Conservation (phyloP, 2,329 filamentous ascomycete species). For the Alternaria sp. region DNA sequence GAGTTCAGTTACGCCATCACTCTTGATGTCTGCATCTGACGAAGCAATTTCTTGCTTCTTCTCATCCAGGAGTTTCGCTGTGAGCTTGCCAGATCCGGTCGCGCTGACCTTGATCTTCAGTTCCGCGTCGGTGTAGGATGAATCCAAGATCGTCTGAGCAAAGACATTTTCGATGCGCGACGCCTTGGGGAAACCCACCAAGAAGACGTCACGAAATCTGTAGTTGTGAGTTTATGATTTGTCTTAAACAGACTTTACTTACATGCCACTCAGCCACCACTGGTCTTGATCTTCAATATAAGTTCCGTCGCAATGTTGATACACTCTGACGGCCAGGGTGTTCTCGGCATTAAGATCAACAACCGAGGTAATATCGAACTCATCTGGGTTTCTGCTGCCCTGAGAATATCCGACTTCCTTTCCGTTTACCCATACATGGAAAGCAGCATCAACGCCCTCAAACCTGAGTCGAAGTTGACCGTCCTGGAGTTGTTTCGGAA, state of each 20-base stretch:
- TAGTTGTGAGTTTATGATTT: conserved; percentile 34
- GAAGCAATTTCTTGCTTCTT: conserved; percentile 38
- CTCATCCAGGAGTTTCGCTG: conserved; percentile 58
- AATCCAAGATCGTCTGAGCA: conserved; percentile 64
- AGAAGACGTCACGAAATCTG: conserved; percentile 73
- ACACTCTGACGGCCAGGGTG: conserved; percentile 69
- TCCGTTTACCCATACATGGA: conserved; percentile 75
- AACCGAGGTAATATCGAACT: conserved; percentile 71
- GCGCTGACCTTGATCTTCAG: conserved; percentile 59
- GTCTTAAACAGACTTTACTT: conserved; percentile 10
- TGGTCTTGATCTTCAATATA: conserved; percentile 77
- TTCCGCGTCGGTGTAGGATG: conserved; percentile 60
- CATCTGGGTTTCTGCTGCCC: conserved; percentile 72
- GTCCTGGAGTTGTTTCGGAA: conserved; percentile 61
- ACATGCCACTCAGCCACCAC: conserved; percentile 70
- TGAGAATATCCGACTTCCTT: conserved; percentile 72
- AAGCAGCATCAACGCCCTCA: conserved; percentile 76
- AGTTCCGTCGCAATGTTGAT: conserved; percentile 74
- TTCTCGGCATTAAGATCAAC: conserved; percentile 62
- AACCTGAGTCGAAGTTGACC: conserved; percentile 71
- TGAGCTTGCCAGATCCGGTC: conserved; percentile 54
- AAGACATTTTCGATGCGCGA: conserved; percentile 67
- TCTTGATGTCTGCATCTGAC: conserved; percentile 21
- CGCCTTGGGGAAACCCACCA: conserved; percentile 65
- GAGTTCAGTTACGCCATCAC: conserved; percentile 32